A percentile compares a stretch with the other conserved stretches of the same genome.
These are phyloP conservation scores for Wickerhamomyces bovis DNA, from an alignment of 805 yeast species.

Conservation along the genomic window DNA sequence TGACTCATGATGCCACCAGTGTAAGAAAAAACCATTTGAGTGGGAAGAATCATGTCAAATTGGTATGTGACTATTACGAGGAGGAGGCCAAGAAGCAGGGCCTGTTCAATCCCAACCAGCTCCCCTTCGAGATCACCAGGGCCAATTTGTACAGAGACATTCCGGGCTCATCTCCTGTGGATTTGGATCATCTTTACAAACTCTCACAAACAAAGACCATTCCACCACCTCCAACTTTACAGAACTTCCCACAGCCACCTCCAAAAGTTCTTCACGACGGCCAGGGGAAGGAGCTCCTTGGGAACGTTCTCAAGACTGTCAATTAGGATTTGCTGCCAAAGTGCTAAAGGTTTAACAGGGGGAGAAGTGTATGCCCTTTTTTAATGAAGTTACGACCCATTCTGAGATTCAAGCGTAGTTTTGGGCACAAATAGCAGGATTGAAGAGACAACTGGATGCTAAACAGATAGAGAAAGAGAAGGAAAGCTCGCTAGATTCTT, in stretches of 20 bases:
- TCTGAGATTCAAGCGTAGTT: neutral
- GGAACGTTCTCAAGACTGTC: neutral
- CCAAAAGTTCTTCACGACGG: conserved; percentile 17
- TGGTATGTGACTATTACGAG: conserved; percentile 72
- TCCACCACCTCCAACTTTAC: conserved; percentile 23
- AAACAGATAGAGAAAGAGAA: neutral
- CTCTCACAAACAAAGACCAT: conserved; percentile 13
- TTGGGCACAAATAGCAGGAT: neutral
- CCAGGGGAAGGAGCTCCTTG: neutral
- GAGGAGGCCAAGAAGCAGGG: conserved; percentile 28
- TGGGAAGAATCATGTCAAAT: conserved; percentile 70
- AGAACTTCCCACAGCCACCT: conserved; percentile 21
- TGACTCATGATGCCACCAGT: conserved; percentile 85
- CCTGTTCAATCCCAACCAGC: conserved; percentile 25
- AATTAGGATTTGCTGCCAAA: neutral
- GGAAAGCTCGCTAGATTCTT: no score
- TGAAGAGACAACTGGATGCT: conserved; percentile 2
- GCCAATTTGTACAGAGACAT: conserved; percentile 21
- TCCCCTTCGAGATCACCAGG: conserved; percentile 16
- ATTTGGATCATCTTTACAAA: conserved; percentile 16
- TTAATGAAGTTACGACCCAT: neutral
- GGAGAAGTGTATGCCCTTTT: neutral
- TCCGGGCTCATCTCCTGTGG: conserved; percentile 25
- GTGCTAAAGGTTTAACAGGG: no score
- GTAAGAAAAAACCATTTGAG: conserved; percentile 74